Evolutionary conservation across 139 green algal genomes (phyloP), one percentile per base, ranked within the genome.

Genomic region (Coccomyxa sp.): DNA sequence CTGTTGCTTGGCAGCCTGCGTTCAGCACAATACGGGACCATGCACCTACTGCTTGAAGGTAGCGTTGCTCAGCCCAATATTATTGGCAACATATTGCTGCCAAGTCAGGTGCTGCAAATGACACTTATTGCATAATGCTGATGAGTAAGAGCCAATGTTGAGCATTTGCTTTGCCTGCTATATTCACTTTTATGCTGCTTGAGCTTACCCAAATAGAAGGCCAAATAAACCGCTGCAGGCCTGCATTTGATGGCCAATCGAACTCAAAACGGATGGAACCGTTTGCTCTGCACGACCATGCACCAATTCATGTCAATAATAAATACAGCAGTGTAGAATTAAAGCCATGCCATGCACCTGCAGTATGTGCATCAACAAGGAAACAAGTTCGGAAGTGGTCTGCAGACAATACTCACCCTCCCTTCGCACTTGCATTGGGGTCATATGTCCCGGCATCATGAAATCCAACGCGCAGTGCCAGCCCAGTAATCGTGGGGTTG

Each of bases 251-350:
- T 15, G 77, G 45, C 77, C 45, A 66, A 18, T 81, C 38, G 25
- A 81, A 81, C 45, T 81, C 77, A 66, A 58, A 60, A n/a, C 77
- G 28, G 7, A 81, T 66, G 21, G 77, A 81, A 15, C 77, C 77
- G 77, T 81, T 81, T 30, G 38, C 38, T 18, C 77, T 66, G 77
- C 77, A n/a, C 14, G 1, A n/a, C 14, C 71, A 77, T 1, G 71
- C 1, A 77, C 23, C 71, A 77, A 51, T 45, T 16, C 23, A 18
- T 30, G 71, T 51, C 25, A 45, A 1, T 31, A 10, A 38, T 12
- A 77, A 15, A 45, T 31, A n/a, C 27, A 38, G 27, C 17, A 77
- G 71, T n/a, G 27, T n/a, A 77, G 3, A 77, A 12, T 12, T 45
- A 38, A 9, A 30, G 21, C n/a, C 28, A 77, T 15, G 71, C 23